Base-by-base conservation (phyloP, 2,329 filamentous ascomycete species). In the Sclerotiophoma versabilis region DNA sequence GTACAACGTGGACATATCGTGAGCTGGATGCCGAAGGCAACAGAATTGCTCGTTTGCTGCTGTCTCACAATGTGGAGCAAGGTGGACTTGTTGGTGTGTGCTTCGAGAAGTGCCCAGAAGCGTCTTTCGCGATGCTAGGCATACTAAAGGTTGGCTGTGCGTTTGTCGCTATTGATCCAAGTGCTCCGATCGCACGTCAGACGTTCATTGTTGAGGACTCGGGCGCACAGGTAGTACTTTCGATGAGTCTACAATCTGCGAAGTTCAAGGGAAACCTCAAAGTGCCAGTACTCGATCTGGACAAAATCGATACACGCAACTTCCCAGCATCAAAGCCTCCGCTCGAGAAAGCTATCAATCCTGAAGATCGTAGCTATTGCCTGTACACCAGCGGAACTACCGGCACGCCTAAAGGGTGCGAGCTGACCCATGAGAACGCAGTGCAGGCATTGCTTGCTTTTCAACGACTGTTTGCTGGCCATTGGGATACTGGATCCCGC, bases 401-500 rank as follows among this genome's bases (percentile, higher is more conserved):
- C 0, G 92, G 92, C 2, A 90, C 86, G 0, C 92, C 92, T 0
- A 96, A 96, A 65, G 92, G 92, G 2, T 96, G 92, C 62, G 86
- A 95, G 54, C 87, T 97, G 39, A 96, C 90, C 0, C 93, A 97
- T 66, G 87, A 92, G 45, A 97, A 96, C 71, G 86, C 90, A 0
- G 89, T 96, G 0, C 93, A 97, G 71, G 91, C 92, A 22, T 91
- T 97, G 85, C 83, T 93, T 48, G 87, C 92, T 0, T 97, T 97
- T 71, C 87, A 91, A 64, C 79, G 86, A 25, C 81, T 97, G 0
- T 96, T 97, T 68, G 75, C 76, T 5, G 86, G 83, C 0, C 89
- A 91, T 64, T 96, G 92, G 90, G 82, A 89, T 33, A 66, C 80
- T 0, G 70, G 83, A 0, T 96, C 92, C 0, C 85, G 89, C 53